Conservation (phyloP, 305 asterid genomes). For the Fraxinus albicans region DNA sequence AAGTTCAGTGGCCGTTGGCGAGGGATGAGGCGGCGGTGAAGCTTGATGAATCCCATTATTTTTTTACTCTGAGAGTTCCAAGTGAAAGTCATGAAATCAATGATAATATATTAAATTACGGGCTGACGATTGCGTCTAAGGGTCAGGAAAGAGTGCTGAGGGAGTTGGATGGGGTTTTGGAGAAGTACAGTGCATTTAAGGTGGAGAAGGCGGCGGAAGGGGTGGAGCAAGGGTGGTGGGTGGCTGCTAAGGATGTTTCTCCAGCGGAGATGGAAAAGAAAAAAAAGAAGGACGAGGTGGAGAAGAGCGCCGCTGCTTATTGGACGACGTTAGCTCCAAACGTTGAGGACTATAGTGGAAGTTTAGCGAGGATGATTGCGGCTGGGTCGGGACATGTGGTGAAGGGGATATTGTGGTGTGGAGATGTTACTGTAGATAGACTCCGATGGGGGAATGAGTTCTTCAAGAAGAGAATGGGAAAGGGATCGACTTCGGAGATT, state of each 20-base stretch:
- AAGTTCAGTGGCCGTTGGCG: constrained; percentile 88
- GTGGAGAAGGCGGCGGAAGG: constrained; percentile 56
- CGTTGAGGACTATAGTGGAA: constrained; percentile 82
- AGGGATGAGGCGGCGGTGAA: constrained; percentile 80
- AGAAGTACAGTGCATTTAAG: constrained; percentile 55
- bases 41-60: constrained; percentile 77
- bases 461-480: constrained; percentile 56
- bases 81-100: constrained; percentile 29
- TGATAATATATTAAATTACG: constrained; percentile 63
- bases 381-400: constrained; percentile 80
- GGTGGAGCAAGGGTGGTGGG: constrained; percentile 56
- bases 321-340: constrained; percentile 95
- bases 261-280: constrained; percentile 61
- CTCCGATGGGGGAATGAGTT: constrained; percentile 76
- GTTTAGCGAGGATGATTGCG: constrained; percentile 68
- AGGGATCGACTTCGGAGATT: constrained; percentile 38
- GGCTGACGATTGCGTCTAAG: constrained; percentile 68
- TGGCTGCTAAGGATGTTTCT: constrained; percentile 50
- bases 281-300: constrained; percentile 52
- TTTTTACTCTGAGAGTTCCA: constrained; percentile 68
- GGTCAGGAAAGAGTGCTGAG: constrained; percentile 57
- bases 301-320: constrained; percentile 72
- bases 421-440: constrained; percentile 80
- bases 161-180: constrained; percentile 57
- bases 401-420: constrained; percentile 90